Evolutionary conservation across 2,329 filamentous ascomycete genomes (phyloP).

Genomic region (Pseudogymnoascus sp.): DNA sequence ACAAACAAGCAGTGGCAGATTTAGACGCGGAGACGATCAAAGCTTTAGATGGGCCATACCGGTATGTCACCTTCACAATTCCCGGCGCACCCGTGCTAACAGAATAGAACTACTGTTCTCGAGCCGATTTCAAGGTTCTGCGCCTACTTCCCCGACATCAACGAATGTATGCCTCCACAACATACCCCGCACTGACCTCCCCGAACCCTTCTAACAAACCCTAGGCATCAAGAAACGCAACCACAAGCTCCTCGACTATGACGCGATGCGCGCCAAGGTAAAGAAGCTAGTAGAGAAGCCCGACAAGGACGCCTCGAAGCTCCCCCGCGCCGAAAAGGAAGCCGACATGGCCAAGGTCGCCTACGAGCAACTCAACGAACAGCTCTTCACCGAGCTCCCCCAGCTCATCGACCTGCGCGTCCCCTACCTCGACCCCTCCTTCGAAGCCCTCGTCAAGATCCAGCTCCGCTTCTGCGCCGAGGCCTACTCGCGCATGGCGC

Average conservation of each 20-base stretch:
- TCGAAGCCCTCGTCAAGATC: conserved; percentile 97
- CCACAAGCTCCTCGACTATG: conserved; percentile 97
- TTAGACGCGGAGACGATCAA: conserved; percentile 98
- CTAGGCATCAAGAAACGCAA: conserved; percentile 95
- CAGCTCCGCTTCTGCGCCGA: conserved; percentile 96
- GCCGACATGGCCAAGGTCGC: conserved; percentile 86
- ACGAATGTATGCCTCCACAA: conserved; percentile 62
- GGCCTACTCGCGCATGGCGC: conserved; percentile 94
- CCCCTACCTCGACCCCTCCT: conserved; percentile 92
- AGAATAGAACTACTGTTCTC: conserved; percentile 71
- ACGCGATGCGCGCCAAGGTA: conserved; percentile 88
- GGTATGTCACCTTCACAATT: conserved; percentile 38
- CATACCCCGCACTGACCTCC: background rate
- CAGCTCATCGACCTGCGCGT: conserved; percentile 95
- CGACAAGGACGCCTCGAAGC: conserved; percentile 95
- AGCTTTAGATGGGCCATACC: conserved; percentile 90
- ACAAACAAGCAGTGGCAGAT: conserved; percentile 97
- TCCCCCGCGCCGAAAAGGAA: conserved; percentile 93
- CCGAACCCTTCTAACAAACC: background rate
- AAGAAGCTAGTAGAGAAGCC: conserved; percentile 97
- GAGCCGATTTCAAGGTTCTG: conserved; percentile 95
- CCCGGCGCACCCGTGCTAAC: background rate
- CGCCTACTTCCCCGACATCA: conserved; percentile 97
- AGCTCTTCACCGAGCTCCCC: conserved; percentile 84
- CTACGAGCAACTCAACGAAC: conserved; percentile 96